phyloP scores from a whole-genome alignment of 495 filamentous ascomycete genomes.

The Lasiosphaeris hirsuta region DNA sequence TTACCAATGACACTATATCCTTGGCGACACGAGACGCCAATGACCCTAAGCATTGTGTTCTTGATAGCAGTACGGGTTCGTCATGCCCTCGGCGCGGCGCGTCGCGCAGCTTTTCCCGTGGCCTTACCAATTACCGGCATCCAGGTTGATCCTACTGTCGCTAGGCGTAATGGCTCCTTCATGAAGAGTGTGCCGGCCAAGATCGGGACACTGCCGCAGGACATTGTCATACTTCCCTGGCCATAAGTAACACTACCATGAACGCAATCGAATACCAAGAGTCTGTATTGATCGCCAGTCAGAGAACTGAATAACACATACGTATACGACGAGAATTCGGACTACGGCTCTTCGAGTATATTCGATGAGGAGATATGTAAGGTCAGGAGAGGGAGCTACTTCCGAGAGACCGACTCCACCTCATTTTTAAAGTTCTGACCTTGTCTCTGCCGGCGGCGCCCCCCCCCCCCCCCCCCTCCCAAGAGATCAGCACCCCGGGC shows the following conservation, averaged over 20 bases:
- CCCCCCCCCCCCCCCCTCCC: too few relatives aligned
- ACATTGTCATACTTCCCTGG: conserved; percentile 23
- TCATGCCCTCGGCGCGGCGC: too few relatives aligned
- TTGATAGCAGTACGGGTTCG: not conserved
- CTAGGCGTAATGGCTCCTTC: conserved; percentile 20
- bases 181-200: conserved; percentile 21
- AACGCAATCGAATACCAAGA: not conserved
- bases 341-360: conserved; percentile 16
- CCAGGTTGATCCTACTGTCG: conserved; percentile 12
- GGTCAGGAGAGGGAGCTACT: conserved; percentile 18
- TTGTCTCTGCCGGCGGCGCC: conserved; percentile 18
- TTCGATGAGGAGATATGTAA: conserved; percentile 21
- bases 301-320: conserved; percentile 27
- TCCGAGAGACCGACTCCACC: conserved; percentile 11
- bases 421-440: conserved; percentile 17
- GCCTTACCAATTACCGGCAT: conserved; percentile 21
- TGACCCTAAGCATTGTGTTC: too few relatives aligned
- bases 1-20: too few relatives aligned
- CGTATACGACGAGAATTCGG: conserved; percentile 22
- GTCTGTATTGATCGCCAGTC: not conserved
- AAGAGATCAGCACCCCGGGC: conserved; percentile 12
- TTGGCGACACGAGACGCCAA: too few relatives aligned
- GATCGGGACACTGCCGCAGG: conserved; percentile 21
- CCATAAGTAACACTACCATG: conserved; percentile 20
- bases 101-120: too few relatives aligned